These are phyloP conservation scores for Ustilago cynodontis DNA, from an alignment of 1,284 basidiomycete genomes.

Conservation along the genomic window DNA sequence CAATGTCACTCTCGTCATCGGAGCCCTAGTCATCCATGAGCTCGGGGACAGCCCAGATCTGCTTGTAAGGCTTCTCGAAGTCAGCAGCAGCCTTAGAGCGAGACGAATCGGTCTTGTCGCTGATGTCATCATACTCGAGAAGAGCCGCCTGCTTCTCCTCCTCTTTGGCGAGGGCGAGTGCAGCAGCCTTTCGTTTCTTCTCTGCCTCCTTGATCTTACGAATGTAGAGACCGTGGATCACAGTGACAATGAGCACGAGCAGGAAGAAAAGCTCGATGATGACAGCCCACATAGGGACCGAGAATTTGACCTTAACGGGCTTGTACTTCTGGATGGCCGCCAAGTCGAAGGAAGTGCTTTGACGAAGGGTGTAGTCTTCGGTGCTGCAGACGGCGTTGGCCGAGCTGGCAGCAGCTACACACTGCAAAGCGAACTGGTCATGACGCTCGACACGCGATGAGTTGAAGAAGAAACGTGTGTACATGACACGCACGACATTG, in stretches of 20 bases:
- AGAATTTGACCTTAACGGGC: constrained; percentile 30
- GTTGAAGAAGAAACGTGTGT: constrained; percentile 65
- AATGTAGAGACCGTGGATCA: constrained; percentile 51
- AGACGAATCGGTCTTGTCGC: constrained; percentile 28
- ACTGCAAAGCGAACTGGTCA: constrained; percentile 46
- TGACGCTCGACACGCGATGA: constrained; percentile 49
- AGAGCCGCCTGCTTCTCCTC: constrained; percentile 23
- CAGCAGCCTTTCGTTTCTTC: constrained; percentile 46
- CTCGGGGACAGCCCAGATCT: constrained; percentile 53
- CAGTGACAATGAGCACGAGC: constrained; percentile 37
- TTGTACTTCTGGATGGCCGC: constrained; percentile 23
- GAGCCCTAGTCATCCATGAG: constrained; percentile 51
- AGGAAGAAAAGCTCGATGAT: constrained; percentile 45
- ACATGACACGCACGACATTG: constrained; percentile 50
- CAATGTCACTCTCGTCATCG: constrained; percentile 43
- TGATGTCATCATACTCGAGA: constrained; percentile 33
- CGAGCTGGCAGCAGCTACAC: constrained; percentile 27
- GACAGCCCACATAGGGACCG: constrained; percentile 43
- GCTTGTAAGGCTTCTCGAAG: constrained; percentile 51
- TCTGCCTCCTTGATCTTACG: constrained; percentile 44
- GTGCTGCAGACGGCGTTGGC: constrained; percentile 53
- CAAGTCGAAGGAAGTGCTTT: constrained; percentile 47
- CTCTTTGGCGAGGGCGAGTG: constrained; percentile 27
- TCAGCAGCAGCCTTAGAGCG: constrained; percentile 31
- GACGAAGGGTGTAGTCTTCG: constrained; percentile 52